Evolutionary conservation across 257 asterid species (phyloP), one percentile per base, ranked within the genome.

Genomic region (Solanum neorickii): DNA sequence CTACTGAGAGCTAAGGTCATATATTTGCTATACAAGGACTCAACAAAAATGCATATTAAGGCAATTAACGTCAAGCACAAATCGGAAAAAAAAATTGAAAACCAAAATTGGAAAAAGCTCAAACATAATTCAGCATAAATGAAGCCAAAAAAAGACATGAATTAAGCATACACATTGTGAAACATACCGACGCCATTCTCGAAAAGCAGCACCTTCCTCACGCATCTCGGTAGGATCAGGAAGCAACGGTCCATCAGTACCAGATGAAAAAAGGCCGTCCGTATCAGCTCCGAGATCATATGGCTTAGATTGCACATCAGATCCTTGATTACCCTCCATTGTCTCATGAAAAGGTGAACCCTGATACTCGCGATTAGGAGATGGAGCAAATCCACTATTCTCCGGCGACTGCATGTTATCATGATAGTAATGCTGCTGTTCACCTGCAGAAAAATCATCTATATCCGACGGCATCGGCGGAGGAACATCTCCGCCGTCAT

Each of bases 171-270:
- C 37, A 76, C 41, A 41, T 12, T 74, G 82, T 39, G 23, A 46
- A 89, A 4, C 93, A 91, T 86, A 95, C 99, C 99, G 98, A 20
- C 99, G 98, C 99, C 99, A 97, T 89, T 97, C 99, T 73, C 98
- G 99, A 82, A 97, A 97, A 6, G 98, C 98, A 14, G 92, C 86
- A 78, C 96, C 97, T 90, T 97, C 96, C 90, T 97, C 99, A 3
- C 93, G 93, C 98, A 97, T 97, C 94, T 95, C 90, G 83, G 77
- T 86, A 11, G 98, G 99, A 15, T 95, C 98, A 25, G 99, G 99
- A 56, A 95, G 98, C 86, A 95, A 82, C 27, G 99, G 99, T 5
- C 98, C 98, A 46, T 90, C 96, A 16, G 85, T 39, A 73, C 59
- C 86, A 29, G 92, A 86, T 47, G 92, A 87, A 90, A 95, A 94